A percentile compares a stretch with the other conserved stretches of the same genome.
Conservation (phyloP, 805 yeast species). For the Maudiozyma serrabonitensis region DNA sequence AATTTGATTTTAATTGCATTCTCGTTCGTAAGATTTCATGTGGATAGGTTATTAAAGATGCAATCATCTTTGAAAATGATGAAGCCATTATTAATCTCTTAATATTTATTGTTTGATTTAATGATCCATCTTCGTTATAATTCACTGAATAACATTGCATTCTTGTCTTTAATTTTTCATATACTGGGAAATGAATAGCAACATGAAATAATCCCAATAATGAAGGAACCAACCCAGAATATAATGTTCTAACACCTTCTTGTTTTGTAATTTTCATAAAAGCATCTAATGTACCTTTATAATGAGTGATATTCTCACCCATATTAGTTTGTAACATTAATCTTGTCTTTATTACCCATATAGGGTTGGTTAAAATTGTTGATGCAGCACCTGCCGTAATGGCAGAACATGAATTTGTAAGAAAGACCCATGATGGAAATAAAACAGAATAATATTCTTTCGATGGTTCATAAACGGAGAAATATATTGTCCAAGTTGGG, state of each 20-base stretch:
- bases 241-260: slow-evolving; percentile 77
- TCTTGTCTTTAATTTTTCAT: slow-evolving; percentile 64
- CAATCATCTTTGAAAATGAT: slow-evolving; percentile 75
- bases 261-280: slow-evolving; percentile 62
- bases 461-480: slow-evolving; percentile 76
- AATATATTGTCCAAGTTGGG: slow-evolving; percentile 97
- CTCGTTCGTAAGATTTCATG: slow-evolving; percentile 92
- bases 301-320: slow-evolving; percentile 20
- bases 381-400: slow-evolving; percentile 83
- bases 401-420: slow-evolving; percentile 46
- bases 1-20: slow-evolving; percentile 50
- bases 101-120: slow-evolving; percentile 25
- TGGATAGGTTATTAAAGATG: slow-evolving; percentile 84
- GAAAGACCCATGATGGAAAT: slow-evolving; percentile 29
- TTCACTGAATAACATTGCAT: slow-evolving; percentile 30
- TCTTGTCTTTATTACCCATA: slow-evolving; percentile 96
- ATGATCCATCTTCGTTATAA: slow-evolving; percentile 6
- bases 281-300: slow-evolving; percentile 77
- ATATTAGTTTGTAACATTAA: slow-evolving; percentile 68
- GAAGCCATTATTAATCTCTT: slow-evolving; percentile 54
- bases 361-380: slow-evolving; percentile 81
- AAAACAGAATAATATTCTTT: slow-evolving; percentile 44
- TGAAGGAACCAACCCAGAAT: slow-evolving; percentile 85
- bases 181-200: slow-evolving; percentile 92
- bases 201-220: slow-evolving; percentile 85